These are phyloP conservation scores for Fraxinus excelsior DNA, from an alignment of 257 asterid species.

Conservation along the genomic window DNA sequence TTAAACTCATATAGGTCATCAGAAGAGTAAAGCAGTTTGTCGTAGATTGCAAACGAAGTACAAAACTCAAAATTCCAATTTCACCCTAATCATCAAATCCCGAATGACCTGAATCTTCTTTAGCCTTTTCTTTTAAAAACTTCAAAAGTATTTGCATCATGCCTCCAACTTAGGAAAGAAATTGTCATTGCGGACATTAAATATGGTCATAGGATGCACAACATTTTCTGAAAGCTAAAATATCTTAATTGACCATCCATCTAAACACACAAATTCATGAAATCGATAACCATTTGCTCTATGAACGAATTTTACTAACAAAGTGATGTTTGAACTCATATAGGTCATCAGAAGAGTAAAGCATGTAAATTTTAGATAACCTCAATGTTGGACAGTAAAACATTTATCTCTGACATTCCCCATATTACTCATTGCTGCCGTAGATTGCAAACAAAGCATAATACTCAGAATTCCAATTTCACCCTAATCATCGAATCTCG, in stretches of 20 bases:
- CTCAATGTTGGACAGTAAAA: neutral
- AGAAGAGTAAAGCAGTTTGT: neutral
- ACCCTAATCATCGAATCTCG: neutral
- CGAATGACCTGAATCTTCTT: neutral
- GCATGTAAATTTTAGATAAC: neutral
- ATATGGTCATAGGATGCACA: neutral
- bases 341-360: too few relatives aligned
- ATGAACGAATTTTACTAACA: neutral
- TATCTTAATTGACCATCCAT: neutral
- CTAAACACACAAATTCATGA: neutral
- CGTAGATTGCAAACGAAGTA: neutral
- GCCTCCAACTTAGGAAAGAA: constrained; percentile 11
- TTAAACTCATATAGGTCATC: neutral
- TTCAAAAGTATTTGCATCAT: neutral
- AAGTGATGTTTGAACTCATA: neutral
- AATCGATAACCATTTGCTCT: neutral
- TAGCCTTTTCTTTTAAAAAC: neutral
- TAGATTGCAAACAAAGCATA: too few relatives aligned
- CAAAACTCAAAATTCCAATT: neutral
- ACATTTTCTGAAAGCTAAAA: neutral
- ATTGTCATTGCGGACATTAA: neutral
- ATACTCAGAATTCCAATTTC: neutral
- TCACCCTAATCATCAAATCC: neutral
- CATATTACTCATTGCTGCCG: neutral
- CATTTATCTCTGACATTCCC: neutral